These are phyloP conservation scores for Lepiota brunneoincarnata DNA, from an alignment of 768 basidiomycete species.

Conservation along the genomic window DNA sequence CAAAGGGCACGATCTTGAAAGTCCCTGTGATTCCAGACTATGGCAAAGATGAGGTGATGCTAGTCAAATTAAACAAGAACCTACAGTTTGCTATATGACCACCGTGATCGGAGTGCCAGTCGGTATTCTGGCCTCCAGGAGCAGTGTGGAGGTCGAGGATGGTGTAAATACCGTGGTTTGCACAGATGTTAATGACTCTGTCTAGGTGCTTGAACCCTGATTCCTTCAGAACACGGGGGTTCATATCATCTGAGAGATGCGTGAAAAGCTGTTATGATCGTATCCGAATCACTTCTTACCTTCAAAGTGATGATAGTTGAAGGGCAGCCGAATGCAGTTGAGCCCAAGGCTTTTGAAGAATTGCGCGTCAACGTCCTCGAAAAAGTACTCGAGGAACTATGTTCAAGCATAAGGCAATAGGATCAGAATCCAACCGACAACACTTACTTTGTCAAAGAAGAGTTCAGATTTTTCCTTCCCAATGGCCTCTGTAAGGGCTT, in stretches of 20 bases:
- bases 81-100: constrained; percentile 62
- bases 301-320: constrained; percentile 76
- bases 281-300: constrained; percentile 23
- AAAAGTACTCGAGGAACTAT: constrained; percentile 82
- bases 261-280: not conserved
- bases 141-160: constrained; percentile 81
- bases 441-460: constrained; percentile 76
- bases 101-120: constrained; percentile 79
- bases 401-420: not conserved
- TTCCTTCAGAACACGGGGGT: constrained; percentile 74
- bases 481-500: constrained; percentile 58
- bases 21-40: constrained; percentile 82
- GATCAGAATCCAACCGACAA: not conserved
- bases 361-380: constrained; percentile 66
- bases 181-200: constrained; percentile 63
- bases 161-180: constrained; percentile 74
- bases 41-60: not conserved
- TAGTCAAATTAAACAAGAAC: constrained; percentile 11
- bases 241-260: constrained; percentile 55
- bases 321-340: constrained; percentile 74
- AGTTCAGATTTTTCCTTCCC: constrained; percentile 66
- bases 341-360: constrained; percentile 78
- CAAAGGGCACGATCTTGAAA: constrained; percentile 77
- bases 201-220: constrained; percentile 84
- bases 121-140: constrained; percentile 71